Evolutionary conservation across 805 yeast species (phyloP).

Genomic region (Wickerhamomyces subpelliculosus): DNA sequence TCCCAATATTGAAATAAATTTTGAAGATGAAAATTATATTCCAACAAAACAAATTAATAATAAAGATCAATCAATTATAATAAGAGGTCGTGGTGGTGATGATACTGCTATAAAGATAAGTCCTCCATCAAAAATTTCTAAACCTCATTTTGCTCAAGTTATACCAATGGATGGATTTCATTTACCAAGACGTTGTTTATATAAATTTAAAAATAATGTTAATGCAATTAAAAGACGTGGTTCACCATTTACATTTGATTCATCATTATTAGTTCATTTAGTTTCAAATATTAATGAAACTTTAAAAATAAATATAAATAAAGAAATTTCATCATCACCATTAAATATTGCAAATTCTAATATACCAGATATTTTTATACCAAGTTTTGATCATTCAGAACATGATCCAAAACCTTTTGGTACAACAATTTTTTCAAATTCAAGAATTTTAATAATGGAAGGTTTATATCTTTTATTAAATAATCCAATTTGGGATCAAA

Average conservation of each 20-base stretch:
- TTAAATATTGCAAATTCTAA: constrained; percentile 8
- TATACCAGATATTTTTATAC: constrained; percentile 39
- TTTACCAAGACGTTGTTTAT: constrained; percentile 41
- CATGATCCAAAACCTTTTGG: constrained; percentile 65
- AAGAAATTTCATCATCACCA: constrained; percentile 1
- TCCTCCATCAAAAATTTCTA: not conserved
- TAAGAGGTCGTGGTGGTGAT: constrained; percentile 21
- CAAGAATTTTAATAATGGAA: constrained; percentile 60
- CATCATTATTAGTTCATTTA: constrained; percentile 8
- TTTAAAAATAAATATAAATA: too few species aligned
- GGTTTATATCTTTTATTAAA: constrained; percentile 66
- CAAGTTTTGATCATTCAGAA: constrained; percentile 69
- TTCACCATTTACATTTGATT: constrained; percentile 81
- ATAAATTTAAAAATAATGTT: constrained; percentile 44
- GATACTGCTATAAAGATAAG: constrained; percentile 16
- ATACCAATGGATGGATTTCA: constrained; percentile 79
- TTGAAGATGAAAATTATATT: constrained; percentile 14
- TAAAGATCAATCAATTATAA: constrained; percentile 5
- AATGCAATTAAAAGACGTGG: constrained; percentile 66
- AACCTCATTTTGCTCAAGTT: constrained; percentile 31
- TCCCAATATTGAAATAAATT: constrained; percentile 3
- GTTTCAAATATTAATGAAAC: constrained; percentile 11
- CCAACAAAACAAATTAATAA: constrained; percentile 7
- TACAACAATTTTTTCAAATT: constrained; percentile 35
- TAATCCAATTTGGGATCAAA: constrained; percentile 52